phyloP scores from a whole-genome alignment of 2,329 filamentous ascomycete genomes.

The Pseudopyrenochaeta lycopersici region DNA sequence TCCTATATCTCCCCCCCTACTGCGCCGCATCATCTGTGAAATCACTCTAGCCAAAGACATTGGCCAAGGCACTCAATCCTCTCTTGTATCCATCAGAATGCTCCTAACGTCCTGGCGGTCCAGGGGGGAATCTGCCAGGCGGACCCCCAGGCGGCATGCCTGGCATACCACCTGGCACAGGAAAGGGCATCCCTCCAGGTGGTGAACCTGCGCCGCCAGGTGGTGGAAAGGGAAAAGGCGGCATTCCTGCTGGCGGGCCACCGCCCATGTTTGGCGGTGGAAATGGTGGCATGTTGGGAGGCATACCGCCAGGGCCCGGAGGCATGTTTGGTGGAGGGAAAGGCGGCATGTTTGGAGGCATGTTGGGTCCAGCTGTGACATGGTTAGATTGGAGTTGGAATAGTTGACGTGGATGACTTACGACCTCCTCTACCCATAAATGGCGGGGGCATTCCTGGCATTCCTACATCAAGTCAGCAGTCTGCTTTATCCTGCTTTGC shows the following conservation, averaged over 20 bases:
- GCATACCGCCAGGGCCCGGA: constrained; percentile 37
- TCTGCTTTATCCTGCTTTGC: not conserved
- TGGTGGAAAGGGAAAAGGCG: constrained; percentile 42
- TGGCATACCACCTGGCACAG: constrained; percentile 49
- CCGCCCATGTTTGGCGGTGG: constrained; percentile 47
- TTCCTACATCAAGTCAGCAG: constrained; percentile 28
- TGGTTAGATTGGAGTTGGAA: constrained; percentile 5
- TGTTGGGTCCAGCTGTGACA: constrained; percentile 25
- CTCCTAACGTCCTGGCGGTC: constrained; percentile 37
- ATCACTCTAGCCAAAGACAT: not conserved
- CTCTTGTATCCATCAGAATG: constrained; percentile 15
- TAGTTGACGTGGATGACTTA: constrained; percentile 25
- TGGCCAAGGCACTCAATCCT: constrained; percentile 7
- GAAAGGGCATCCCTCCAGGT: constrained; percentile 46
- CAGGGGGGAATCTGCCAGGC: constrained; percentile 35
- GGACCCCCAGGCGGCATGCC: constrained; percentile 34
- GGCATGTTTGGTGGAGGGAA: constrained; percentile 48
- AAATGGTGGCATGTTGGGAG: constrained; percentile 49
- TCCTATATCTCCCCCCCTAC: constrained; percentile 19
- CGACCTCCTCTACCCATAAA: constrained; percentile 54
- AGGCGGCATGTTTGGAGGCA: constrained; percentile 41
- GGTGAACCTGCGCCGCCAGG: constrained; percentile 40
- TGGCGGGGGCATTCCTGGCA: constrained; percentile 50
- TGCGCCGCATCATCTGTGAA: not conserved
- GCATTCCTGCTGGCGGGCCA: constrained; percentile 35